Conservation (phyloP, 2,329 filamentous ascomycete genomes). For the Colletotrichum spaethianum region DNA sequence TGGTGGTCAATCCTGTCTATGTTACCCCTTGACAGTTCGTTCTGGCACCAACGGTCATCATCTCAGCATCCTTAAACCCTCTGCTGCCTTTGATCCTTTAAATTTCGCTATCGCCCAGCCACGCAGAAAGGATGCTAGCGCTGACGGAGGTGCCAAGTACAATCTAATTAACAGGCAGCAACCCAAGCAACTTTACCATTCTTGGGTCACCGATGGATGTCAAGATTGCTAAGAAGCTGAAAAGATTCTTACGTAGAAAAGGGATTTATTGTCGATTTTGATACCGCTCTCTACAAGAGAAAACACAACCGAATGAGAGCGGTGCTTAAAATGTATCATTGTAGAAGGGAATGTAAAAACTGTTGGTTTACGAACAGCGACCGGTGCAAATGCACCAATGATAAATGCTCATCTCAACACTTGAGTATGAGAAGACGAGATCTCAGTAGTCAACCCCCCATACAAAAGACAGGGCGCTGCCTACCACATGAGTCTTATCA, state of each 20-base stretch:
- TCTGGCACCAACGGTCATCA: neutral
- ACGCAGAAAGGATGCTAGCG: neutral
- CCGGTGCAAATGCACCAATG: neutral
- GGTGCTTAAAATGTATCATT: too few relatives aligned
- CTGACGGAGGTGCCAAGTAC: neutral
- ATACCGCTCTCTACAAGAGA: too few relatives aligned
- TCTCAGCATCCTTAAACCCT: neutral
- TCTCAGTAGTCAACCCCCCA: constrained; percentile 4
- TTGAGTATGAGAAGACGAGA: neutral
- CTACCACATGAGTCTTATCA: constrained; percentile 35
- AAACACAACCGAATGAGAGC: neutral
- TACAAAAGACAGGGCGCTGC: constrained; percentile 33
- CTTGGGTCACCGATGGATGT: neutral
- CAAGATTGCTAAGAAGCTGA: neutral
- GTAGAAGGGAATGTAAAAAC: too few relatives aligned
- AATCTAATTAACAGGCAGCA: neutral
- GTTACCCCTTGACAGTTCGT: neutral
- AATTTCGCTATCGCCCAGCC: neutral
- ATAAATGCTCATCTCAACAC: neutral
- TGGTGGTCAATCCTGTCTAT: neutral
- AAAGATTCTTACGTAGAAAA: too few relatives aligned
- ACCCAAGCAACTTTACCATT: neutral
- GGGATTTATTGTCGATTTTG: too few relatives aligned
- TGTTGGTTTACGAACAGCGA: too few relatives aligned
- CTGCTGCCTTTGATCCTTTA: neutral